These are phyloP conservation scores for Fusarium devonianum DNA, from an alignment of 2,329 filamentous ascomycete genomes.

Conservation along the genomic window DNA sequence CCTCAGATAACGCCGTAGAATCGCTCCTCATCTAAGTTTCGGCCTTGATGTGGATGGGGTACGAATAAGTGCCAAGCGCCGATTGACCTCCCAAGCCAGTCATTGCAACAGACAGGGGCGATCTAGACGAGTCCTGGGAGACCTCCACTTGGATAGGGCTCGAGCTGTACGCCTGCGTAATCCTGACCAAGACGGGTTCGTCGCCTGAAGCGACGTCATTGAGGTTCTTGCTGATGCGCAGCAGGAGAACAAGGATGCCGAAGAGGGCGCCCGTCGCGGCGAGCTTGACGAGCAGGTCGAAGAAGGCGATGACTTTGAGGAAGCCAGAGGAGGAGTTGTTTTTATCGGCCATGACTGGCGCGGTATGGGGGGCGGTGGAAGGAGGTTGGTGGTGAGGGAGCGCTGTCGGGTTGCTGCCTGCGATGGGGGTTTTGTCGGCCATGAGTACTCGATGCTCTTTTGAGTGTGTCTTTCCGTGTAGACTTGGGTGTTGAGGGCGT, in stretches of 20 bases:
- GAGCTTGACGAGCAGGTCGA: conserved; percentile 29
- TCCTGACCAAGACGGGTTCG: background rate
- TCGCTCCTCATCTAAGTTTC: conserved; percentile 4
- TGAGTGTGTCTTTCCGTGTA: background rate
- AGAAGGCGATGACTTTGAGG: conserved; percentile 26
- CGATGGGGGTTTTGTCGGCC: conserved; percentile 15
- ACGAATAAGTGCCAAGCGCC: background rate
- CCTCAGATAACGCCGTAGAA: no score
- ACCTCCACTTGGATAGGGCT: conserved; percentile 3
- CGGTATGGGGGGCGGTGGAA: background rate
- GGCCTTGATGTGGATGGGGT: conserved; percentile 18
- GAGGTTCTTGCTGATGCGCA: conserved; percentile 14
- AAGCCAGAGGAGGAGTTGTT: conserved; percentile 17
- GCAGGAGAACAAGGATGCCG: conserved; percentile 26
- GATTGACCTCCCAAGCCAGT: background rate
- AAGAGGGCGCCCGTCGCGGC: conserved; percentile 25
- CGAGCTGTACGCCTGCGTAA: background rate
- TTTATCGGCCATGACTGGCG: conserved; percentile 18
- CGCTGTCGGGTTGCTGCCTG: background rate
- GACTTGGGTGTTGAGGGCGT: no score
- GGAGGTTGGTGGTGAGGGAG: background rate
- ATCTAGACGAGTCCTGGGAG: background rate
- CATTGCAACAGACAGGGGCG: conserved; percentile 12
- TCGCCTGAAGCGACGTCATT: conserved; percentile 7
- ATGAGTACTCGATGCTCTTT: conserved; percentile 5